Base-by-base conservation (phyloP, 345 rosid genomes). In the Punica granatum region DNA sequence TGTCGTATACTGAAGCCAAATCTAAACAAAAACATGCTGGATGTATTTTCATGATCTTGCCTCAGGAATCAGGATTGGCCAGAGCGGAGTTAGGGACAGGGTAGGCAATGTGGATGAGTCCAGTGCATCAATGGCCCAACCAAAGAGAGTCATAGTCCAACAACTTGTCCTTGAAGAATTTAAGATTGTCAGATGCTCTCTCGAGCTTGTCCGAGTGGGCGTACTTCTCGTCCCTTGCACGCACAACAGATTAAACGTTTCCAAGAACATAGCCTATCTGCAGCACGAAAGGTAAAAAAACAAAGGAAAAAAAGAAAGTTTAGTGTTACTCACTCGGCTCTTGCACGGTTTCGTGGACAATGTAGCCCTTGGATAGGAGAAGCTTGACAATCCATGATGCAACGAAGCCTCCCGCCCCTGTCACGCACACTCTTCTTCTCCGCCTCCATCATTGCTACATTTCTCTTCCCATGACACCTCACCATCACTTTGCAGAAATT, bases 51-150 rank as follows among this genome's bases (percentile, higher is more conserved):
- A 46, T 37, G 37, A 33, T 28, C 77, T 70, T 70, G 66, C 82
- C 79, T 70, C 68, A 12, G 69, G 77, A 60, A 77, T 70, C 68
- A 12, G 69, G 77, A 60, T 63, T 39, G 30, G 11, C 30, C 6
- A 28, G 7, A 61, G 75, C 33, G 61, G 76, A 8, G 51, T 76
- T 53, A 21, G 87, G 86, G 73, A 87, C 86, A 0, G 91, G 96
- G 36, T 76, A 72, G 60, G 90, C 96, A 0, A 83, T 86, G 75
- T 87, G 97, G 72, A 92, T 80, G 65, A 87, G 88, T 3, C 88
- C 91, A 10, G 1, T 63, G 68, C 87, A 88, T 13, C 96, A 18
- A 85, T 72, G 0, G 92, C 92, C 8, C 77, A 67, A 35, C 3
- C 65, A 30, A n/a, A 87, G 74, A 44, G 92, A 71, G 6, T 69